Conservation (phyloP, 1,139 yeast species). For the Debaryomyces nepalensis region DNA sequence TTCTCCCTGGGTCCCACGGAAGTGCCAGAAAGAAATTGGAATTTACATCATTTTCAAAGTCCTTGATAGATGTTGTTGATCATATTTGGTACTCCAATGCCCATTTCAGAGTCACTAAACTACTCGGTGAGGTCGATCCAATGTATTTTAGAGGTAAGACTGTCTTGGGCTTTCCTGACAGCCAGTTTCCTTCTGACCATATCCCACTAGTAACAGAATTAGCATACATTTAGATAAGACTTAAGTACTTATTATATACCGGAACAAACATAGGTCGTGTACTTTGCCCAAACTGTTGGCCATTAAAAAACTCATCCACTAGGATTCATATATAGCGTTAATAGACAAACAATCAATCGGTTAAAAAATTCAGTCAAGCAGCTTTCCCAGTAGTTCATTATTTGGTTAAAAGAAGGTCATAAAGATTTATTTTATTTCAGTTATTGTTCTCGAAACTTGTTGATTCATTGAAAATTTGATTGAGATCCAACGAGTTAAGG, state of each 20-base stretch:
- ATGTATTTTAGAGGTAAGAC: conserved; percentile 20
- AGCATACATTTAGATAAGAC: conserved; percentile 13
- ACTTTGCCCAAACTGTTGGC: conserved; percentile 3
- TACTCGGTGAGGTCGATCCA: conserved; percentile 29
- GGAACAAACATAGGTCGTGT: conserved; percentile 8
- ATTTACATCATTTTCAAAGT: conserved; percentile 56
- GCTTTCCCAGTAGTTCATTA: not conserved
- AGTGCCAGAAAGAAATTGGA: conserved; percentile 28
- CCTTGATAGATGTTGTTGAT: conserved; percentile 56
- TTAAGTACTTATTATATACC: not conserved
- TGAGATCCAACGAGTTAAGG: conserved; percentile 5
- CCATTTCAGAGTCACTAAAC: conserved; percentile 22
- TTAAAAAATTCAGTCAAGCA: conserved; percentile 1
- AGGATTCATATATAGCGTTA: conserved; percentile 4
- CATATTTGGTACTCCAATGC: conserved; percentile 59
- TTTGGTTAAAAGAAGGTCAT: conserved; percentile 1
- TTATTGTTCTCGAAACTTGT: not conserved
- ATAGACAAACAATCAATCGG: conserved; percentile 8
- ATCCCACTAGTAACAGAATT: conserved; percentile 36
- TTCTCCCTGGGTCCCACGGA: conserved; percentile 15
- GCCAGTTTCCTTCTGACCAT: conserved; percentile 49
- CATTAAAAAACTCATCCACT: conserved; percentile 11
- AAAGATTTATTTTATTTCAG: conserved; percentile 1
- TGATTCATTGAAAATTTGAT: conserved; percentile 3
- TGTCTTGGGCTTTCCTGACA: conserved; percentile 43